Base-by-base conservation (phyloP, 2,329 filamentous ascomycete species). In the Alternaria viburni region DNA sequence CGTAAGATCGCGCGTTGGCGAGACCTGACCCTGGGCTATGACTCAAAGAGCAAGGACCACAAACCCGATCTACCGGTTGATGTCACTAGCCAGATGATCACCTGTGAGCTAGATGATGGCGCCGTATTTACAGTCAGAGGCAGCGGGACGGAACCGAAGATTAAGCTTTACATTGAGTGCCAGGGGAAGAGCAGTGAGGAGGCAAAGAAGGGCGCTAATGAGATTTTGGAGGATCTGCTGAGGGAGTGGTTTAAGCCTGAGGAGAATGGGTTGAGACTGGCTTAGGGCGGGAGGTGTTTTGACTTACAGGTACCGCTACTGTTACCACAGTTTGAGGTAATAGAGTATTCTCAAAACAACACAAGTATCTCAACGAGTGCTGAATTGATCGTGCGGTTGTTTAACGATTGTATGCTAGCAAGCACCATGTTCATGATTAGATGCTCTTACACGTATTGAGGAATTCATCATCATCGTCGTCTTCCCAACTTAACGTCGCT, bases 101-200 rank as follows among this genome's bases (percentile, higher is more conserved):
- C 88, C 3, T 84, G 82, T 62, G 87, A 88, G 80, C 74, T 90
- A 44, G 83, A 87, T 26, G 83, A 83, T 19, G 80, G 80, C 13
- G 82, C 88, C 12, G 83, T 86, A 23, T 89, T 89, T 69, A 90
- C 88, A 3, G 82, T 89, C 21, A 78, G 88, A 68, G 87, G 85
- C 1, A 89, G 87, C 3, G 88, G 88, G 2, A 90, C 88, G 2
- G 88, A 90, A 75, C 88, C 88, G 0, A 90, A 90, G 81, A 88
- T 90, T 65, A 90, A 90, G 74, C 69, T 86, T 49, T 87, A 87
- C 68, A 84, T 86, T 55, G 85, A 87, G 66, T 83, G 81, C 46
- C 81, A 78, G 55, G 83, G 79, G 3, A 74, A 72, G 46, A 81
- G 76, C 11, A 77, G 78, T 13, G 79, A 78, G 19, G 77, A 77